Conservation (phyloP, 139 green algal genomes). For the Coccomyxa sp. region DNA sequence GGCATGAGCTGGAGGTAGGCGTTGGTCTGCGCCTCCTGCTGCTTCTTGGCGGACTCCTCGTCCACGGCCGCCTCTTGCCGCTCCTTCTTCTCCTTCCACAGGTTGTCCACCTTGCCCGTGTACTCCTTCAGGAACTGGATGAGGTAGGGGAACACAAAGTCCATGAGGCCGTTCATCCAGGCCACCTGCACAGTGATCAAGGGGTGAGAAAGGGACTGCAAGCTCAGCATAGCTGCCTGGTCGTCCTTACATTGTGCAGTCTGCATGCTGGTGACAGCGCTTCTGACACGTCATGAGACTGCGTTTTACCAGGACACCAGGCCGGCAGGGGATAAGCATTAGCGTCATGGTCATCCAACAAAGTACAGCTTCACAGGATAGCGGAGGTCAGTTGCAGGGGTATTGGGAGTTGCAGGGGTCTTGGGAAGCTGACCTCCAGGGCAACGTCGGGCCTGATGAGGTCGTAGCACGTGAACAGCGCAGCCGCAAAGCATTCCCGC, state of each 20-base stretch:
- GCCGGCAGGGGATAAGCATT: neutral
- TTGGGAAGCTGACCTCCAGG: conserved; percentile 58
- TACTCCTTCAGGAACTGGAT: conserved; percentile 93
- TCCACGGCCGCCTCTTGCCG: conserved; percentile 17
- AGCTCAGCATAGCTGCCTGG: no score
- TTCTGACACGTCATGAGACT: no score
- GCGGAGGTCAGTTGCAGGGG: no score
- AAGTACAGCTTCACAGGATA: neutral
- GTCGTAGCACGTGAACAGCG: conserved; percentile 96
- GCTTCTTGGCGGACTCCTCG: conserved; percentile 4
- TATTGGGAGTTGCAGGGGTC: no score
- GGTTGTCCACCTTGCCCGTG: conserved; percentile 70
- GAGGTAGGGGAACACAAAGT: conserved; percentile 95
- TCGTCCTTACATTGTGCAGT: no score
- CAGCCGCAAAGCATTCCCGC: conserved; percentile 96
- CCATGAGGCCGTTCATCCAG: conserved; percentile 91
- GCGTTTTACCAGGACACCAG: no score
- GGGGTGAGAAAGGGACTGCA: neutral
- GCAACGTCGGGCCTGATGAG: conserved; percentile 92
- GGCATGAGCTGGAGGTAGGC: conserved; percentile 51
- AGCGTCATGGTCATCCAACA: neutral
- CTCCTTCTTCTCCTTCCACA: conserved; percentile 47
- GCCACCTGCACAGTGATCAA: conserved; percentile 49
- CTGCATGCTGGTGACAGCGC: no score
- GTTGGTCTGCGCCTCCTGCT: conserved; percentile 46